phyloP scores from a whole-genome alignment of 2,329 filamentous ascomycete genomes.

The Didymella exigua region DNA sequence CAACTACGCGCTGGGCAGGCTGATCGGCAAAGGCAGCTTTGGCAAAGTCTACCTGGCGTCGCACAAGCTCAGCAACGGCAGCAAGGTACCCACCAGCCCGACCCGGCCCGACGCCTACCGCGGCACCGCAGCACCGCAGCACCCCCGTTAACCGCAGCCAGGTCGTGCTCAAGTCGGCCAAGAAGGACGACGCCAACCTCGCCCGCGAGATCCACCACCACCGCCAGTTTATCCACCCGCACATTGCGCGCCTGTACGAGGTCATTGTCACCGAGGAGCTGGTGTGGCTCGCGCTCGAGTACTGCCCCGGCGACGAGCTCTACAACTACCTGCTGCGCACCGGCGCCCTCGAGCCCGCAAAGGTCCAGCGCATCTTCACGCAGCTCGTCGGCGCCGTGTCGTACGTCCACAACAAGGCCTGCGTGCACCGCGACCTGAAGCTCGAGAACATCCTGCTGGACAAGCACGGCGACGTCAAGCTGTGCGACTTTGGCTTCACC shows the following conservation, averaged over 20 bases:
- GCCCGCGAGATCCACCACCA: slow-evolving; percentile 98
- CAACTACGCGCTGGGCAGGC: slow-evolving; percentile 87
- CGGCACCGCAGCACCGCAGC: no score
- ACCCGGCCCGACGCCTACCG: no score
- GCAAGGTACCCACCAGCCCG: slow-evolving; percentile 78
- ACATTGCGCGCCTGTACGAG: slow-evolving; percentile 96
- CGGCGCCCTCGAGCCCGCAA: slow-evolving; percentile 80
- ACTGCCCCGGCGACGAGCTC: slow-evolving; percentile 93
- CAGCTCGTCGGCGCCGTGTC: slow-evolving; percentile 93
- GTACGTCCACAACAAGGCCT: slow-evolving; percentile 93
- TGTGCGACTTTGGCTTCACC: slow-evolving; percentile 98
- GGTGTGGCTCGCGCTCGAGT: slow-evolving; percentile 97
- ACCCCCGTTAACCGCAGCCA: slow-evolving; percentile 57
- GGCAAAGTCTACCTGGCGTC: slow-evolving; percentile 96
- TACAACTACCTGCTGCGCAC: slow-evolving; percentile 94
- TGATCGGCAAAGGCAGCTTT: slow-evolving; percentile 98
- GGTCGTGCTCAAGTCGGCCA: slow-evolving; percentile 98
- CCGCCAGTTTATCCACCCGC: slow-evolving; percentile 94
- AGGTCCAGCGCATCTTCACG: slow-evolving; percentile 94
- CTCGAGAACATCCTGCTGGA: slow-evolving; percentile 96
- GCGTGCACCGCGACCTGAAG: slow-evolving; percentile 95
- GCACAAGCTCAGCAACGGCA: slow-evolving; percentile 98
- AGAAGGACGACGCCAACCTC: slow-evolving; percentile 93
- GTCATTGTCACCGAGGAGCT: slow-evolving; percentile 94
- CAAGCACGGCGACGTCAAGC: slow-evolving; percentile 95